phyloP scores from a whole-genome alignment of 306 rosid genomes.

The Castanospermum australe region DNA sequence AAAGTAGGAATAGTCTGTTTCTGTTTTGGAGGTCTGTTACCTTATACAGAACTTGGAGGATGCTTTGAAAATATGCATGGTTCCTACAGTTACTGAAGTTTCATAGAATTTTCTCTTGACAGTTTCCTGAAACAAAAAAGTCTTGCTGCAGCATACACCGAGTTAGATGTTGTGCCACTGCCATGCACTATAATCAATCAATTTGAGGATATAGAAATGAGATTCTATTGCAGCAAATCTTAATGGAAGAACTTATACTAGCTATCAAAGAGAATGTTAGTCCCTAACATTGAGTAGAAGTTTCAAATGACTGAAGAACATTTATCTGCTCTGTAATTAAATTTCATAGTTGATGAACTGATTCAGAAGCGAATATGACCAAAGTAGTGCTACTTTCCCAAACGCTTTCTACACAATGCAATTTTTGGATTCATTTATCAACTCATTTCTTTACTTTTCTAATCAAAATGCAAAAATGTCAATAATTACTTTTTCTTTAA shows the following conservation, averaged over 20 bases:
- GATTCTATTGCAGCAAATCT: background rate
- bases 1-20: background rate
- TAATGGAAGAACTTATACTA: background rate
- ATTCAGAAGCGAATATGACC: background rate
- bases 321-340: background rate
- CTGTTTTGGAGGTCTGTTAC: background rate
- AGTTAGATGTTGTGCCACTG: background rate
- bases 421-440: background rate
- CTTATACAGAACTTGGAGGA: background rate
- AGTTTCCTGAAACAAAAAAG: background rate
- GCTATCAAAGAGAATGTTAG: background rate
- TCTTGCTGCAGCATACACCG: background rate
- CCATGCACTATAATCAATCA: background rate
- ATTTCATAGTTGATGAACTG: background rate
- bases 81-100: background rate
- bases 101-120: background rate
- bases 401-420: background rate
- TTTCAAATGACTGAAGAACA: background rate
- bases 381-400: background rate
- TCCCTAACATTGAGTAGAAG: background rate
- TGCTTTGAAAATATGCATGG: slow-evolving; percentile 4
- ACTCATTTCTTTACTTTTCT: too few species aligned
- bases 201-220: background rate
- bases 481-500: background rate
- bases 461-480: background rate